These are phyloP conservation scores for Yamadazyma insecticola DNA, from an alignment of 805 yeast species.

Conservation along the genomic window DNA sequence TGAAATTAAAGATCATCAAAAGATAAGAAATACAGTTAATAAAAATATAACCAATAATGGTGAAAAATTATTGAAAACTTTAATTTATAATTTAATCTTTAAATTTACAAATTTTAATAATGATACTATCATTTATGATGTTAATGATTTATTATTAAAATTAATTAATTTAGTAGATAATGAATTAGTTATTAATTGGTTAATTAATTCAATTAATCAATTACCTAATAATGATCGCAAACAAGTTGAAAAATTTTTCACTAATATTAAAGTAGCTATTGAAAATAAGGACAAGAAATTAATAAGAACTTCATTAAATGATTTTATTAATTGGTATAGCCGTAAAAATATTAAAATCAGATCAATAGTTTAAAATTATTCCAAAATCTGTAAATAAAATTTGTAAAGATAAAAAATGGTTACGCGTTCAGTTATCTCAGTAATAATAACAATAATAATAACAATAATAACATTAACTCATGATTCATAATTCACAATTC, in stretches of 20 bases:
- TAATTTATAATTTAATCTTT: slow-evolving; percentile 65
- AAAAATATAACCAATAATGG: slow-evolving; percentile 53
- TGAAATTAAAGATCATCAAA: slow-evolving; percentile 48
- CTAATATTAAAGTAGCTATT: slow-evolving; percentile 55
- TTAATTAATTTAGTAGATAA: slow-evolving; percentile 50
- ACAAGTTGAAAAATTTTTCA: slow-evolving; percentile 62
- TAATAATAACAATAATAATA: too few relatives aligned
- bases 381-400: too few relatives aligned
- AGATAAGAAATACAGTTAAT: slow-evolving; percentile 45
- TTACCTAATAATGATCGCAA: slow-evolving; percentile 65
- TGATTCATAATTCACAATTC: too few relatives aligned
- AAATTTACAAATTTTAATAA: slow-evolving; percentile 48
- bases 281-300: slow-evolving; percentile 67
- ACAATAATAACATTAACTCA: too few relatives aligned
- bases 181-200: slow-evolving; percentile 50
- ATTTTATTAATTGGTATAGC: slow-evolving; percentile 79
- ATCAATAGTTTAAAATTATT: slow-evolving; percentile 2
- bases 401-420: too few relatives aligned
- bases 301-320: slow-evolving; percentile 65
- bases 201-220: slow-evolving; percentile 47
- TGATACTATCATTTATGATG: slow-evolving; percentile 62
- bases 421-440: too few relatives aligned
- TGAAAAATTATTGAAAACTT: slow-evolving; percentile 44
- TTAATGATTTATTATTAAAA: slow-evolving; percentile 68
- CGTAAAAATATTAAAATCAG: slow-evolving; percentile 59